These are phyloP conservation scores for Xylariaceae sp. DNA, from an alignment of 2,329 filamentous ascomycete genomes.

Conservation along the genomic window DNA sequence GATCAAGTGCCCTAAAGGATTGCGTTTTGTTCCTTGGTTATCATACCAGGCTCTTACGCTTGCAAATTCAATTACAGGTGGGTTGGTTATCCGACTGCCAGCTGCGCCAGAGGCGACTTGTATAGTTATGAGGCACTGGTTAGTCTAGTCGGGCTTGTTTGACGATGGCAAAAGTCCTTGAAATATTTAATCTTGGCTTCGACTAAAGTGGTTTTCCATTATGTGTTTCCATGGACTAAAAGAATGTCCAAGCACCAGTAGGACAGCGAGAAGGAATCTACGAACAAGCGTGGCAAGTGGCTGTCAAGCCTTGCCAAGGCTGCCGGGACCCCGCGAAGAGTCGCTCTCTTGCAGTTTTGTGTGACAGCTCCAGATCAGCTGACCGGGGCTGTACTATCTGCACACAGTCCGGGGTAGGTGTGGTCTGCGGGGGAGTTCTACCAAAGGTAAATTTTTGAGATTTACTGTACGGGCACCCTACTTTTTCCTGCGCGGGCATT, in stretches of 20 bases:
- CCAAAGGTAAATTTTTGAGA: neutral
- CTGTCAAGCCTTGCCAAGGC: slow-evolving; percentile 12
- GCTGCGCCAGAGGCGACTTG: too few species aligned
- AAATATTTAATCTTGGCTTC: too few species aligned
- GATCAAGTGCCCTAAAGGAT: too few species aligned
- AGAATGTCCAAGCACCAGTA: slow-evolving; percentile 15
- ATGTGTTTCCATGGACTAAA: slow-evolving; percentile 17
- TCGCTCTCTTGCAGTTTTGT: slow-evolving; percentile 10
- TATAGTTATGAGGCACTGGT: too few species aligned
- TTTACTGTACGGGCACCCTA: slow-evolving; percentile 5
- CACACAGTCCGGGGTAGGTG: slow-evolving; percentile 1
- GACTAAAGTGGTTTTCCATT: slow-evolving; percentile 19
- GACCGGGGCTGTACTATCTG: too few species aligned
- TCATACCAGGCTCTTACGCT: too few species aligned
- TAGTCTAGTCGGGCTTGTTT: too few species aligned
- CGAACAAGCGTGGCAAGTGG: neutral
- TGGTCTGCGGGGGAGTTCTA: neutral
- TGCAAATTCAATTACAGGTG: too few species aligned
- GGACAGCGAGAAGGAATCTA: slow-evolving; percentile 15
- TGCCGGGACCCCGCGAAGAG: slow-evolving; percentile 10
- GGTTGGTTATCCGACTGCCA: too few species aligned
- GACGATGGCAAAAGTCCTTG: too few species aligned
- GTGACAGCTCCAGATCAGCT: slow-evolving; percentile 6
- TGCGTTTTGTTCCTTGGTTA: too few species aligned
- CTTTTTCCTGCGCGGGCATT: slow-evolving; percentile 1